Evolutionary conservation across 2,329 filamentous ascomycete genomes (phyloP), one percentile per base, ranked within the genome.

Genomic region (Sporothrix pallida): DNA sequence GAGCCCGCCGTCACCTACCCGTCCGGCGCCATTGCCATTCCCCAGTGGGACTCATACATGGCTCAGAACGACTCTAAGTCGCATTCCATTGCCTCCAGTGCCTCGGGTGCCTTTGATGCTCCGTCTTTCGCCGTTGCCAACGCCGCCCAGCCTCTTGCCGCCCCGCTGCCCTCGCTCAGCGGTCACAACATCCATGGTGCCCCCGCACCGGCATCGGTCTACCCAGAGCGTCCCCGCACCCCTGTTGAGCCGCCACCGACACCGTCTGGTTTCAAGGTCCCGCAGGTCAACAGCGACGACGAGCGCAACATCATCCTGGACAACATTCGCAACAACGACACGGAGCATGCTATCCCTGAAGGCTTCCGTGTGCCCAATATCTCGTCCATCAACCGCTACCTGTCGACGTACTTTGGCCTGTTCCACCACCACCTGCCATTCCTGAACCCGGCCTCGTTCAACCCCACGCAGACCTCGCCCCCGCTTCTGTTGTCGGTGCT

Each of bases 391-490:
- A 98, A 99, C 83, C 90, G 94, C 76, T 97, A 97, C 82, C 86
- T 99, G 76, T 93, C 94, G 75, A 97, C 95, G 1, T 99, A 98
- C 86, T 99, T 98, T 83, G 94, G 93, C 81, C 86, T 98, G 79
- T 99, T 98, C 83, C 96, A 99, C 80, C 96, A 97, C 79, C 96
- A 99, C 80, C 84, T 98, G 80, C 96, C 96, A 0, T 98, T 99
- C 85, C 83, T 99, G 80, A 96, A 99, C 80, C 95, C 95, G 62
- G 90, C 93, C 17, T 97, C 96, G 0, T 98, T 98, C 84, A 89
- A 91, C 76, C 93, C 95, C 3, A 92, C 92, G 4, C 87, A 91
- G 77, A 89, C 92, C 4, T 93, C 95, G 63, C 91, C 95, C 13
- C 91, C 96, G 23, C 86, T 99, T 9, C 85, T 99, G 46, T 87